Percentiles rank a stretch among this genome's conserved stretches.
Conservation (phyloP, 768 basidiomycete genomes). For the Russula brevipes region DNA sequence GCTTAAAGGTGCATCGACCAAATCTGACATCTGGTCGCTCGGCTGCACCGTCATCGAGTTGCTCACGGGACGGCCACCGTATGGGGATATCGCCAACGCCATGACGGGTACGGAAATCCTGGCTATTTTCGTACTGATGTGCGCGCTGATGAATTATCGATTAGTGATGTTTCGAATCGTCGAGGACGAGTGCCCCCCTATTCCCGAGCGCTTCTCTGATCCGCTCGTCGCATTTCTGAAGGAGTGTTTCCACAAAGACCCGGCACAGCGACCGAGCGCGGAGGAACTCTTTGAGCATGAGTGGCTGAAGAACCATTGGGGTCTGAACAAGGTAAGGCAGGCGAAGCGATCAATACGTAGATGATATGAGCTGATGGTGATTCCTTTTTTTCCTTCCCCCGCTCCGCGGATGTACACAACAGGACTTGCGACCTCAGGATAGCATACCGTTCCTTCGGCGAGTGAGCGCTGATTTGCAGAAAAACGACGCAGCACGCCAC, state of each 20-base stretch:
- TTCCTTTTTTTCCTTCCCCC: not conserved
- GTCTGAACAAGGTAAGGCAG: slow-evolving; percentile 60
- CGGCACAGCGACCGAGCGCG: slow-evolving; percentile 74
- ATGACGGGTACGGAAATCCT: slow-evolving; percentile 64
- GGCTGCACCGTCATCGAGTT: slow-evolving; percentile 94
- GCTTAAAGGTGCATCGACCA: slow-evolving; percentile 87
- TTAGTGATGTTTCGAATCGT: slow-evolving; percentile 97
- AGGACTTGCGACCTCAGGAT: slow-evolving; percentile 87
- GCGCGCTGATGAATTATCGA: not conserved
- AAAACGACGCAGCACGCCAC: slow-evolving; percentile 57
- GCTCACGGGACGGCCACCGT: slow-evolving; percentile 87
- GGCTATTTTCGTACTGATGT: not conserved
- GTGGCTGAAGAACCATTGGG: slow-evolving; percentile 83
- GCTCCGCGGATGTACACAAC: not conserved
- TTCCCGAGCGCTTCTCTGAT: slow-evolving; percentile 77
- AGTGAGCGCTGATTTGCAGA: slow-evolving; percentile 80
- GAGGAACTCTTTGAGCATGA: slow-evolving; percentile 82
- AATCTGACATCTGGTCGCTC: slow-evolving; percentile 94
- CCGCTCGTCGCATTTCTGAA: slow-evolving; percentile 72
- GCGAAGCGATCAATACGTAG: not conserved
- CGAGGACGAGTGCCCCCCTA: slow-evolving; percentile 82
- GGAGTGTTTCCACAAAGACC: slow-evolving; percentile 90
- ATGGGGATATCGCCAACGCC: slow-evolving; percentile 80
- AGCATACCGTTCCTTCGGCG: slow-evolving; percentile 93
- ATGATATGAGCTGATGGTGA: not conserved